Conservation (phyloP, 495 filamentous ascomycete genomes). For the Talaromyces liani region DNA sequence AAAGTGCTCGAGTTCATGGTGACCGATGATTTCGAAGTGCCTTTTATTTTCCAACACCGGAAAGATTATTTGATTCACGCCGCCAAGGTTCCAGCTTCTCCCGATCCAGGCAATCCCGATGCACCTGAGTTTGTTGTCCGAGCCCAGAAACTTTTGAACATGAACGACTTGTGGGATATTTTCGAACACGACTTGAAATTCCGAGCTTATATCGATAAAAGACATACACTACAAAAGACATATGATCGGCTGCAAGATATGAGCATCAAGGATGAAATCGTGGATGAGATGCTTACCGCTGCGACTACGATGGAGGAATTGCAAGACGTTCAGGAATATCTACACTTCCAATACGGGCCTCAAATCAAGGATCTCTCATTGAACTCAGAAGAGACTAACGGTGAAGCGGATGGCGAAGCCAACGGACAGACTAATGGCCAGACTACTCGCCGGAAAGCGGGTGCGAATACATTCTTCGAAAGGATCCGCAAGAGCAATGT, state of each 20-base stretch:
- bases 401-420: constrained; percentile 17
- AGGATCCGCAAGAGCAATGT: constrained; percentile 69
- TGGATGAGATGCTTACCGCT: constrained; percentile 71
- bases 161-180: constrained; percentile 90
- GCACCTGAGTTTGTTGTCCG: constrained; percentile 64
- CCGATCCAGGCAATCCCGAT: constrained; percentile 50
- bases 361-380: constrained; percentile 66
- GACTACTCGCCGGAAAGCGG: constrained; percentile 61
- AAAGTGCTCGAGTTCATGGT: constrained; percentile 95
- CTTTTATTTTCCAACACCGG: constrained; percentile 95
- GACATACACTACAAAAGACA: constrained; percentile 68
- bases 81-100: constrained; percentile 55
- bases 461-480: constrained; percentile 67
- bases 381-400: constrained; percentile 41
- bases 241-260: constrained; percentile 62
- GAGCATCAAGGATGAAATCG: constrained; percentile 44
- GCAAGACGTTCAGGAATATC: constrained; percentile 92
- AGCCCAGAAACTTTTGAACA: constrained; percentile 83
- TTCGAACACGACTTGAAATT: constrained; percentile 93
- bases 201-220: constrained; percentile 81
- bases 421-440: constrained; percentile 23
- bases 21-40: constrained; percentile 86
- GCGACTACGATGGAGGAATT: constrained; percentile 85
- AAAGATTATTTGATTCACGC: constrained; percentile 97
- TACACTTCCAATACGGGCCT: constrained; percentile 87